Percentiles rank a stretch among this genome's conserved stretches.
Conservation (phyloP, 2,329 filamentous ascomycete species). For the Fusarium sp. region DNA sequence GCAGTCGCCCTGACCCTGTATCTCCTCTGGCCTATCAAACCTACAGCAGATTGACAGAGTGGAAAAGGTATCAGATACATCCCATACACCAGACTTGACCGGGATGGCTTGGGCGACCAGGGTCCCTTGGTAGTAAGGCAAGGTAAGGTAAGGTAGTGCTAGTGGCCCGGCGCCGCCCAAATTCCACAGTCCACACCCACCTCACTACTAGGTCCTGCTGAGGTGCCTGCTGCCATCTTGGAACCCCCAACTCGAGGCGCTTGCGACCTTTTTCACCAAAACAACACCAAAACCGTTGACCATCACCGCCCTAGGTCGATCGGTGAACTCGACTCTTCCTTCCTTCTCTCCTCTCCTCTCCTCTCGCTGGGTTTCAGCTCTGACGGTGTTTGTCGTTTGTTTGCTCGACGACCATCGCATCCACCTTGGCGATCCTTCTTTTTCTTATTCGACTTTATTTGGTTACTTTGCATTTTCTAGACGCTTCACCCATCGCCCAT, state of each 20-base stretch:
- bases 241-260: constrained; percentile 42
- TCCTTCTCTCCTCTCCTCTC: constrained; percentile 5
- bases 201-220: constrained; percentile 6
- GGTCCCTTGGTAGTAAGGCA: constrained; percentile 1
- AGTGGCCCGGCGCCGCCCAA: constrained; percentile 38
- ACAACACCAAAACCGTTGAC: constrained; percentile 39
- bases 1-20: constrained; percentile 43
- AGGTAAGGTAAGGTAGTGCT: constrained; percentile 23
- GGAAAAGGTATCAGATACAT: constrained; percentile 31
- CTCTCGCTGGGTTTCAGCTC: not conserved
- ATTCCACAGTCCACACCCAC: constrained; percentile 41
- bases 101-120: constrained; percentile 20
- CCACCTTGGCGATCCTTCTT: constrained; percentile 24
- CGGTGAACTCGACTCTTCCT: constrained; percentile 28
- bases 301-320: constrained; percentile 41
- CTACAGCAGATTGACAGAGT: constrained; percentile 14
- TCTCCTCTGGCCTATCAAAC: constrained; percentile 12
- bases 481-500: not conserved
- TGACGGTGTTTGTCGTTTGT: constrained; percentile 11
- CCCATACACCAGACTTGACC: constrained; percentile 19
- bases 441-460: not conserved
- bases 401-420: constrained; percentile 17
- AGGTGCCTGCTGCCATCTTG: constrained; percentile 18
- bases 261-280: constrained; percentile 47
- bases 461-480: constrained; percentile 3